Base-by-base conservation (phyloP, 2,329 filamentous ascomycete genomes). In the Aureobasidium sp. region DNA sequence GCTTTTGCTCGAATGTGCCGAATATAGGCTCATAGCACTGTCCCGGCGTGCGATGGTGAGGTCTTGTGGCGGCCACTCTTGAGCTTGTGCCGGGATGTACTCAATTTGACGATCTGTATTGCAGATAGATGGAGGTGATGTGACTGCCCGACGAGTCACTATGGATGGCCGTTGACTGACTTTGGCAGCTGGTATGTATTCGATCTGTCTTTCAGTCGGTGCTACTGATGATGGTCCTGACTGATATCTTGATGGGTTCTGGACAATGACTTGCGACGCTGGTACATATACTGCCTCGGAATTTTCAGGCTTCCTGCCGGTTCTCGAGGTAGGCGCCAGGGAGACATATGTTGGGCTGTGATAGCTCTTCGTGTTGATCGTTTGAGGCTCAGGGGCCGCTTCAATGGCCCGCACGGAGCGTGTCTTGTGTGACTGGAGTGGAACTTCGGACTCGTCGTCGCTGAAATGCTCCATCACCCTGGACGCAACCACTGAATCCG, bases 321-420 rank as follows among this genome's bases (percentile, higher is more conserved):
- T 20, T 24, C 47, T 61, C 20, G 48, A 47, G 3, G 53, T 46
- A 6, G 32, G 72, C 65, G 26, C 66, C 65, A 20, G 70, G 69
- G 13, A 71, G 4, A 66, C 63, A 39, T 71, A 70, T 24, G 70
- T 69, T n/a, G 71, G 72, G 39, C 70, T 68, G 53, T 73, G 70
- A 59, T 72, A 72, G 63, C 70, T 72, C 17, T 66, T 66, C 2
- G 52, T 26, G 9, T 72, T 71, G n/a, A 59, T 13, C 6, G 37
- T 6, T 7, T 32, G 48, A 29, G 48, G 47, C 13, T 53, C 48
- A 9, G 48, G 46, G 12, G 62, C 43, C 3, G 74, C 71, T 65
- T 78, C 76, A 59, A 79, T 76, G 48, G 77, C 74, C 47, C 69
- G 71, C 62, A 47, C 15, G 7, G 48, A 55, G 36, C 51, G 48